These are phyloP conservation scores for Zymoseptoria ardabiliae DNA, from an alignment of 2,329 filamentous ascomycete species.

Conservation along the genomic window DNA sequence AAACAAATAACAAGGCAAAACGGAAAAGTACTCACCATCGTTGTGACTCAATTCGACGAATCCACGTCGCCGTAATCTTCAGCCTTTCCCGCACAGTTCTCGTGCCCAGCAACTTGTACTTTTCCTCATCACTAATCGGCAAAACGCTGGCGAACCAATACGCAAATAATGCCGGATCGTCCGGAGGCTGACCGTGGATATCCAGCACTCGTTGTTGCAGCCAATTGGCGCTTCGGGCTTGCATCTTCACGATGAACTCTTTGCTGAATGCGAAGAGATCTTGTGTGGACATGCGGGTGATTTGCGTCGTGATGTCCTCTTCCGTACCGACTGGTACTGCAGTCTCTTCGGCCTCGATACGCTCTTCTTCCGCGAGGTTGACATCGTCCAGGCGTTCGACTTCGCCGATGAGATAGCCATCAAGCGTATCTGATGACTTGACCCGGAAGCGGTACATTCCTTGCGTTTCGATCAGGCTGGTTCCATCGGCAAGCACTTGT, in stretches of 20 bases:
- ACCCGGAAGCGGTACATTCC: constrained; percentile 74
- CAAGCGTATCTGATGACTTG: constrained; percentile 54
- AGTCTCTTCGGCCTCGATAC: constrained; percentile 63
- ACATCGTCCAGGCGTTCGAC: constrained; percentile 75
- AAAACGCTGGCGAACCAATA: constrained; percentile 87
- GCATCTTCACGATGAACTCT: constrained; percentile 63
- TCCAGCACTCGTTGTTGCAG: constrained; percentile 62
- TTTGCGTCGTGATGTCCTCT: constrained; percentile 28
- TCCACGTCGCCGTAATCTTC: constrained; percentile 77
- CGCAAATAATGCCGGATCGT: constrained; percentile 69
- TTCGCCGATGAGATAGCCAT: constrained; percentile 72
- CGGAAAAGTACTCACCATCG: constrained; percentile 54
- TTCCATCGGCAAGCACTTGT: constrained; percentile 68
- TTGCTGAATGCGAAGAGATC: constrained; percentile 59
- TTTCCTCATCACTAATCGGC: constrained; percentile 69
- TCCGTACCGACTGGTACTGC: constrained; percentile 23
- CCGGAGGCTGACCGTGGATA: constrained; percentile 70
- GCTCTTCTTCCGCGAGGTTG: constrained; percentile 72
- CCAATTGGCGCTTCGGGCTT: constrained; percentile 63
- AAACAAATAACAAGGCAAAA: constrained; percentile 1
- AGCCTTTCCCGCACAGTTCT: constrained; percentile 71
- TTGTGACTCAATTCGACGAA: constrained; percentile 61
- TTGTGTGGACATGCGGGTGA: constrained; percentile 60
- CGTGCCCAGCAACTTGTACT: constrained; percentile 66
- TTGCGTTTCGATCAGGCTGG: constrained; percentile 70